Base-by-base conservation (phyloP, 2,329 filamentous ascomycete species). In the Pseudonectria foliicola region DNA sequence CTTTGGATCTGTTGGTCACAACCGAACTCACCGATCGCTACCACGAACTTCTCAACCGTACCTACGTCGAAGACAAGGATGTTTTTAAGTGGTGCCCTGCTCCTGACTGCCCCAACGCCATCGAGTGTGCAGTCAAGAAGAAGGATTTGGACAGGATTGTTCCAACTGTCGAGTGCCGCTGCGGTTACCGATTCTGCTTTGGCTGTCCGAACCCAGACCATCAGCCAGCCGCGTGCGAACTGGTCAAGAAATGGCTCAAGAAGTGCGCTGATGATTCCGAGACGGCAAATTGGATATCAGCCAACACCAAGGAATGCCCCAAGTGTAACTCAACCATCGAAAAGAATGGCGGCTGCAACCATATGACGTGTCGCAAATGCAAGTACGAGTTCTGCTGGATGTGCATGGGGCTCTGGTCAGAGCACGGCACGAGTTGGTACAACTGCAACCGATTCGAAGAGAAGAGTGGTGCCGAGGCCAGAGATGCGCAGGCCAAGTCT, bases 331-430 rank as follows among this genome's bases (percentile, higher is more conserved):
- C 90, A 3, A 98, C 92, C 0, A 98, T 98, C 29, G 92, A 98
- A 64, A 98, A 98, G 75, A 98, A 98, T 48, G 89, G 89, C 34
- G 89, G 89, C 4, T 95, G 89, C 67, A 95, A 95, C 65, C 89
- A 95, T 61, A 95, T 95, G 89, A 95, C 89, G 0, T 95, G 89
- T 59, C 73, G 89, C 37, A 95, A 95, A 61, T 95, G 89, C 67
- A 87, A 88, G 54, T 82, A 95, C 55, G 89, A 95, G 55, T 95
- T 98, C 55, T 98, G 92, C 66, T 98, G 92, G 92, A 96, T 98
- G 85, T 98, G 92, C 56, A 98, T 98, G 92, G 92, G 92, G 0
- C 70, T 95, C 1, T 98, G 92, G 92, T 93, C 88, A 1, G 92
- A 98, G 62, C 92, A 98, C 58, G 92, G 92, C 44, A 98, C 90